These are phyloP conservation scores for Setaria viridis DNA, from an alignment of 202 grass and related monocot species.

Conservation along the genomic window DNA sequence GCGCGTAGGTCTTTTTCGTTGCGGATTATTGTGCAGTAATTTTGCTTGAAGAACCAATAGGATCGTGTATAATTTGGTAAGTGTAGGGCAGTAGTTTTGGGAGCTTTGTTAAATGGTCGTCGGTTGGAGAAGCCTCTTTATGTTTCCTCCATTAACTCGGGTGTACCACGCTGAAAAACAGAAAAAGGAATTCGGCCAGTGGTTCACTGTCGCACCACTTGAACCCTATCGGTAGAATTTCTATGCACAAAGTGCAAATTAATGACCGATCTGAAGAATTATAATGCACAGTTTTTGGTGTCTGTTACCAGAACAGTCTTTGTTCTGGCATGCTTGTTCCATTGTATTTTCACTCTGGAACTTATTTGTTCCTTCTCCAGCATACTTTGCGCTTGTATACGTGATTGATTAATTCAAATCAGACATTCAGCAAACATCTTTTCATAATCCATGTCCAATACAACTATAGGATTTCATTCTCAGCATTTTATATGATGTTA, in stretches of 20 bases:
- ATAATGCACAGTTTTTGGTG: not conserved
- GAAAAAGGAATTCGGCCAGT: too few relatives aligned
- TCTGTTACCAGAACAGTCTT: not conserved
- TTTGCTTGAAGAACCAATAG: not conserved
- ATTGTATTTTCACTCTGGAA: not conserved
- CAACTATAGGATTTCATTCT: not conserved
- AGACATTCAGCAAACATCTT: not conserved
- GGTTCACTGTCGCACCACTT: not conserved
- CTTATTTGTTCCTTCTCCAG: constrained; percentile 4
- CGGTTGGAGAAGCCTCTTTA: not conserved
- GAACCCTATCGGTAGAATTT: not conserved
- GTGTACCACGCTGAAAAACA: not conserved
- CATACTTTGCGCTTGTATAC: not conserved
- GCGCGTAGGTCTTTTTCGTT: not conserved
- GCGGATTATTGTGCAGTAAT: not conserved
- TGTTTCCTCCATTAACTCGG: not conserved
- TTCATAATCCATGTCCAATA: not conserved
- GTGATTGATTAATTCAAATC: not conserved
- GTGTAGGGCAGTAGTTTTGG: not conserved
- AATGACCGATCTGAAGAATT: too few relatives aligned
- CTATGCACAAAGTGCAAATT: not conserved
- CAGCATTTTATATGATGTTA: not conserved
- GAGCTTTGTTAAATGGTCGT: not conserved
- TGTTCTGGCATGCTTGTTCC: not conserved
- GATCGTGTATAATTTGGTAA: not conserved